Base-by-base conservation (phyloP, 2,329 filamentous ascomycete species). In the Sarocladiaceae sp. region DNA sequence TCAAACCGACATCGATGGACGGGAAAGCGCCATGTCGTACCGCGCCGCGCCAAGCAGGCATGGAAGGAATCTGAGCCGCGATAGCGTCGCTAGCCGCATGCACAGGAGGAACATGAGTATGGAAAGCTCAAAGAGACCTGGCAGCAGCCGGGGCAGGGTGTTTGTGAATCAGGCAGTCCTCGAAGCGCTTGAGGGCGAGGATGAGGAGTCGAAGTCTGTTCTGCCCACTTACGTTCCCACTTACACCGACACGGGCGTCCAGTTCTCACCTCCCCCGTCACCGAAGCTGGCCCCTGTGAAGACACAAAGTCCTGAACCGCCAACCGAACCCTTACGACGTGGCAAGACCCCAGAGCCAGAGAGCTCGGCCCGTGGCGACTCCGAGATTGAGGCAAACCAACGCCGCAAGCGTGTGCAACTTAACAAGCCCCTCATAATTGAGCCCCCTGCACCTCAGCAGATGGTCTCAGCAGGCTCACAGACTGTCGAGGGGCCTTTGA, bases 241-340 rank as follows among this genome's bases (percentile, higher is more conserved):
- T 54, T 95, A 94, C 71, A 79, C 81, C 35, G 88, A 95, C 62
- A 80, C 79, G n/a, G 88, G 85, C 3, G 78, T 90, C 28, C 92
- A 97, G 66, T 94, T 82, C 62, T 94, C 90, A 29, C 91, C 90
- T 42, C 90, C 90, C 2, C 78, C 86, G 3, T 95, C 90, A 2
- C 90, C 90, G 1, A 76, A 74, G 59, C 52, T 76, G 4, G 55
- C 63, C 10, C 66, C 74, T 1, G 59, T 58, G 47, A 72, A 74
- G 58, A 64, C 71, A 15, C 59, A 70, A 15, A 71, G 70, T 1
- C 70, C 73, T 2, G 76, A 80, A 53, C 73, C 73, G 5, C 26
- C 28, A 33, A 17, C 33, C 18, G 44, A 48, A 17, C 44, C 23
- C 6, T 26, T 48, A 28, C 44, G 44, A 26, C 29, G 47, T 10